Conservation (phyloP, 116 monocot species). For the Papilionanthe hybrid region DNA sequence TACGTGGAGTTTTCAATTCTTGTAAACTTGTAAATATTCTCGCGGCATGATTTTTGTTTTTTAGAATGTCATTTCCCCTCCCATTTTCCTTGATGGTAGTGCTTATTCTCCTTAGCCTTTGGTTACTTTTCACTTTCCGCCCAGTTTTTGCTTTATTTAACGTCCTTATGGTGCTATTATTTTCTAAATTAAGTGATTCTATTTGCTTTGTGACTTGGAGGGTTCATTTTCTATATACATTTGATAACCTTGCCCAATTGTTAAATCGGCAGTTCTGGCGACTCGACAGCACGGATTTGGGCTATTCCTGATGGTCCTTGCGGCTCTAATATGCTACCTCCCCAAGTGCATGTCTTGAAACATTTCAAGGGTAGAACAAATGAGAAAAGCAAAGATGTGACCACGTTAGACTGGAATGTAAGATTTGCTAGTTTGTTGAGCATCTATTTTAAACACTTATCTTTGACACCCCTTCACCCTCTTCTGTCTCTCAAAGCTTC, state of each 20-base stretch:
- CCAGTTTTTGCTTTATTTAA: background rate
- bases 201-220: background rate
- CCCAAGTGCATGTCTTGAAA: conserved; percentile 60
- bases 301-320: conserved; percentile 68
- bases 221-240: background rate
- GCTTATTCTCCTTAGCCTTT: background rate
- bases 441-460: background rate
- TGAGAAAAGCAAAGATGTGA: conserved; percentile 99
- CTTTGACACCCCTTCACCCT: background rate
- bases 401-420: conserved; percentile 99
- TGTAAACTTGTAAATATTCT: background rate
- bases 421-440: conserved; percentile 16
- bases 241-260: background rate
- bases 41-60: background rate
- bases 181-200: background rate
- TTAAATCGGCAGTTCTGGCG: conserved; percentile 66
- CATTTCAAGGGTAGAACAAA: conserved; percentile 90
- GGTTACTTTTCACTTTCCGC: background rate
- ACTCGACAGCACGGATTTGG: conserved; percentile 98
- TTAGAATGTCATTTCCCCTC: background rate
- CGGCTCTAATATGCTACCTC: conserved; percentile 36
- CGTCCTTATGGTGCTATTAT: background rate
- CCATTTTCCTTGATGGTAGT: background rate
- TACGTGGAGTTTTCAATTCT: background rate
- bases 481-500: background rate